Evolutionary conservation across 805 yeast genomes (phyloP).

Genomic region (Saccharomycopsis sp.): DNA sequence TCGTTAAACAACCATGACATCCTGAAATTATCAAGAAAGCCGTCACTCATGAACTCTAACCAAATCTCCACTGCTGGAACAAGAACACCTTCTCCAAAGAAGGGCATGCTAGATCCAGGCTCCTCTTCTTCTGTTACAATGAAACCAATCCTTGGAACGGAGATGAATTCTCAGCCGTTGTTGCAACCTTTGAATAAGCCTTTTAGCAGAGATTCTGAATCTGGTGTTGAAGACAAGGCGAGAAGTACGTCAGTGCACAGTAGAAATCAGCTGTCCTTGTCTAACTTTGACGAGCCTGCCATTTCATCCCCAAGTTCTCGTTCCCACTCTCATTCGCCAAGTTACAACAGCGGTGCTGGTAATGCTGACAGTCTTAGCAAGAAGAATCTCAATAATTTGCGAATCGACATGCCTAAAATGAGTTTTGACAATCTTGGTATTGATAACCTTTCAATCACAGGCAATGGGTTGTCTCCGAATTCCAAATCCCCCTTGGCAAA

Average conservation of each 20-base stretch:
- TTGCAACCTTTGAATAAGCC: conserved; percentile 4
- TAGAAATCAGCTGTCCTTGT: neutral
- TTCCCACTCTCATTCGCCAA: neutral
- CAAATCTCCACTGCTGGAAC: too few relatives aligned
- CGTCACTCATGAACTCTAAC: conserved; percentile 1
- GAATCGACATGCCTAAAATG: conserved; percentile 23
- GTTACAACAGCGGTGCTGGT: conserved; percentile 4
- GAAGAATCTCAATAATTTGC: conserved; percentile 21
- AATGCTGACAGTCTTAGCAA: too few relatives aligned
- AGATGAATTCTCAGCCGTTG: conserved; percentile 2
- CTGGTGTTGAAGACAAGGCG: conserved; percentile 1
- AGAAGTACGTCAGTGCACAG: neutral
- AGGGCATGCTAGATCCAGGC: conserved; percentile 16
- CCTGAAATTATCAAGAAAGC: neutral
- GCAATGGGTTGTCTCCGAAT: conserved; percentile 24
- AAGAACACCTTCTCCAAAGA: conserved; percentile 9
- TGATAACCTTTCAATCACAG: neutral
- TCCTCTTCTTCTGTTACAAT: conserved; percentile 3
- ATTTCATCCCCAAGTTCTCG: neutral
- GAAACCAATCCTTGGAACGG: neutral
- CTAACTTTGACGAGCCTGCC: neutral
- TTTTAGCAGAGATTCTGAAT: too few relatives aligned
- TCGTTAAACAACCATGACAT: neutral
- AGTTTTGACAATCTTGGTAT: conserved; percentile 13
- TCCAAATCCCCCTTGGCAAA: conserved; percentile 29